Percentiles rank a stretch among this genome's conserved stretches.
phyloP scores from a whole-genome alignment of 495 filamentous ascomycete genomes.

The Penicillium chermesinum region DNA sequence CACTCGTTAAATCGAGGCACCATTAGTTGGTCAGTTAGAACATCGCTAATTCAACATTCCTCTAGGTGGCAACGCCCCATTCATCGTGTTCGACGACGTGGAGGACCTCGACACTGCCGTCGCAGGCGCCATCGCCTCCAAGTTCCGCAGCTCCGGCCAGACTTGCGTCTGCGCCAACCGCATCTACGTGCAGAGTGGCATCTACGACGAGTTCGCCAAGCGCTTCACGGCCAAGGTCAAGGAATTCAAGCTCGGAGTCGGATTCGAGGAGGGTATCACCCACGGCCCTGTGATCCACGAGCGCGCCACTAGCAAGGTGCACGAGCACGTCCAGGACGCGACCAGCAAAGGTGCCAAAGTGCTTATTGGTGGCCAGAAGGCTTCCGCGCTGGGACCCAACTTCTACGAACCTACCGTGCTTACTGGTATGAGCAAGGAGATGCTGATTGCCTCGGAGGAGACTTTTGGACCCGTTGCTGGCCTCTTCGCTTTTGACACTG shows the following conservation, averaged over 20 bases:
- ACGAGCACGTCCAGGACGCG: conserved; percentile 67
- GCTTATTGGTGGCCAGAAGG: conserved; percentile 14
- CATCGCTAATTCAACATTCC: too few relatives aligned
- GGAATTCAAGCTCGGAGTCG: conserved; percentile 61
- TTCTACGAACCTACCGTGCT: conserved; percentile 60
- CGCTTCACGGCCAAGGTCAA: conserved; percentile 59
- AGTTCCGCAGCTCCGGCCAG: conserved; percentile 48
- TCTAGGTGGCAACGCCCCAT: conserved; percentile 84
- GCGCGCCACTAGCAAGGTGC: conserved; percentile 63
- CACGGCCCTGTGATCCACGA: conserved; percentile 74
- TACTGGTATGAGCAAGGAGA: conserved; percentile 56
- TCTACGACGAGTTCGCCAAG: conserved; percentile 29
- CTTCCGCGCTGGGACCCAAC: conserved; percentile 32
- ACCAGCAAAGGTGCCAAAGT: conserved; percentile 35
- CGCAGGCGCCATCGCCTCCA: conserved; percentile 59
- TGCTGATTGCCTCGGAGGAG: conserved; percentile 29
- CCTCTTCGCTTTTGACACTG: conserved; percentile 24
- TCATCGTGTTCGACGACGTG: conserved; percentile 83
- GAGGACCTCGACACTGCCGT: conserved; percentile 60
- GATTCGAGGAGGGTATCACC: conserved; percentile 56
- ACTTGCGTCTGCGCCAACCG: conserved; percentile 63
- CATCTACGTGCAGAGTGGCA: conserved; percentile 44
- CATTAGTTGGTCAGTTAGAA: too few relatives aligned
- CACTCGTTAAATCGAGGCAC: too few relatives aligned
- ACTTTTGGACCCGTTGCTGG: conserved; percentile 26